Evolutionary conservation across 23 red algal genomes (phyloP), one percentile per base, ranked within the genome.

Genomic region (Agarophyton chilense): DNA sequence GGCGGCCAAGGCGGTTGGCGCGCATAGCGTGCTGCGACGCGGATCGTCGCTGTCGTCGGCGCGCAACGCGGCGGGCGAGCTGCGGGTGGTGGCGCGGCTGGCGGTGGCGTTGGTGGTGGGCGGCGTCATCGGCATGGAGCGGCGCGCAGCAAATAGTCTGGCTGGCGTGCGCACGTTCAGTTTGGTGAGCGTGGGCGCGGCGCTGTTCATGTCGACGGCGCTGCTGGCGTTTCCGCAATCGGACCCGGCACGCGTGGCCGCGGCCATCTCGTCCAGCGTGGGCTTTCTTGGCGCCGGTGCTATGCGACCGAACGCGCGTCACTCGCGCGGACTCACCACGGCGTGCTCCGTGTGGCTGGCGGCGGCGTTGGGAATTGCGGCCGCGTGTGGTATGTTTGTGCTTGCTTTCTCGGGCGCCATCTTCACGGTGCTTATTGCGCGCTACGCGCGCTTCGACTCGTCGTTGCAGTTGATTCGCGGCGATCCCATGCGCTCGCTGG

Each of bases 271-370:
- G 19, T 77, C 64, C 1, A 81, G 75, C 61, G 94, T 96, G 0
- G 94, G 86, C 0, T 96, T 96, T 67, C 57, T 96, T 25, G 94
- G 94, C 52, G 72, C 87, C 24, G 94, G 76, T 19, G 58, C 71
- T 53, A 96, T 92, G 81, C 79, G 85, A 31, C 83, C 83, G 61
- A 86, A 90, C 72, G 63, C 61, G 9, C 67, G 64, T 28, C 78
- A 84, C 28, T 71, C 74, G 0, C 53, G 52, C 6, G 94, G 78
- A 8, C 49, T 96, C 11, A 83, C 94, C 0, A 96, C 94, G 34
- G 94, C 94, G 2, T 83, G 70, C 16, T 78, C 54, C 18, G 80
- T 96, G 28, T 96, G 94, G 94, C 68, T 96, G 4, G 83, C 94
- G 36, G 94, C 94, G 18, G 88, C 94, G 5, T 29, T 91, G 1